A percentile compares a stretch with the other conserved stretches of the same genome.
phyloP scores from a whole-genome alignment of 176 grass and related monocot genomes.

The Cenchrus purpureus region DNA sequence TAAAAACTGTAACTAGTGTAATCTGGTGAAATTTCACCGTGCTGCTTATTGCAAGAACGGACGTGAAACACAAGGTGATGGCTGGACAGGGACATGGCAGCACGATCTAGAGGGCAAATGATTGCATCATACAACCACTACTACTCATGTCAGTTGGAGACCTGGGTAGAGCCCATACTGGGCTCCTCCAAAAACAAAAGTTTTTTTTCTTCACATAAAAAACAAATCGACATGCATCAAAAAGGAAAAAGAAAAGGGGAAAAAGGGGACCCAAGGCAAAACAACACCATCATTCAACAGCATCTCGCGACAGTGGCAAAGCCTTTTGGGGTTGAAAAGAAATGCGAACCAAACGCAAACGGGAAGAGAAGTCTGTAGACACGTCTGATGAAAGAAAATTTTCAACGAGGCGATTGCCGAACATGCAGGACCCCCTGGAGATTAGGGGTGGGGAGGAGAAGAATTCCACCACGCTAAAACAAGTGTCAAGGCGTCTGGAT shows the following conservation, averaged over 20 bases:
- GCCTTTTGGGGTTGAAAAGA: conserved; percentile 32
- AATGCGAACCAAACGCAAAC: conserved; percentile 27
- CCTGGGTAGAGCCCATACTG: not conserved
- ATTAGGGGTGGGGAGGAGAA: not conserved
- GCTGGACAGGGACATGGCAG: conserved; percentile 36
- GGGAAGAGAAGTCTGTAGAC: not conserved
- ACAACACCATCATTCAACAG: conserved; percentile 46
- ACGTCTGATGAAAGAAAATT: conserved; percentile 4
- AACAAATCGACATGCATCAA: not conserved
- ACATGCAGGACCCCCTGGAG: conserved; percentile 19
- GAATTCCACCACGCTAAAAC: conserved; percentile 38
- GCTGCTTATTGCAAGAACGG: not conserved
- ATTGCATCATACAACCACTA: conserved; percentile 45
- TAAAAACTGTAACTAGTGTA: not conserved
- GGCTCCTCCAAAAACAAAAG: not conserved
- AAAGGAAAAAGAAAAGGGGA: not conserved
- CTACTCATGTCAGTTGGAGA: conserved; percentile 27
- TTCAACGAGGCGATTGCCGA: conserved; percentile 44
- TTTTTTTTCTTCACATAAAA: not conserved
- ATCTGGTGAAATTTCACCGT: not conserved
- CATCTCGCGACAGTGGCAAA: conserved; percentile 50
- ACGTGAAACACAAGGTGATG: conserved; percentile 41
- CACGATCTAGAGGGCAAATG: conserved; percentile 45
- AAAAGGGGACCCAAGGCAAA: conserved; percentile 14
- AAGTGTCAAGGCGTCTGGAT: conserved; percentile 33